A percentile compares a stretch with the other conserved stretches of the same genome.
Conservation (phyloP, 495 filamentous ascomycete species). For the Penicillium taxi region DNA sequence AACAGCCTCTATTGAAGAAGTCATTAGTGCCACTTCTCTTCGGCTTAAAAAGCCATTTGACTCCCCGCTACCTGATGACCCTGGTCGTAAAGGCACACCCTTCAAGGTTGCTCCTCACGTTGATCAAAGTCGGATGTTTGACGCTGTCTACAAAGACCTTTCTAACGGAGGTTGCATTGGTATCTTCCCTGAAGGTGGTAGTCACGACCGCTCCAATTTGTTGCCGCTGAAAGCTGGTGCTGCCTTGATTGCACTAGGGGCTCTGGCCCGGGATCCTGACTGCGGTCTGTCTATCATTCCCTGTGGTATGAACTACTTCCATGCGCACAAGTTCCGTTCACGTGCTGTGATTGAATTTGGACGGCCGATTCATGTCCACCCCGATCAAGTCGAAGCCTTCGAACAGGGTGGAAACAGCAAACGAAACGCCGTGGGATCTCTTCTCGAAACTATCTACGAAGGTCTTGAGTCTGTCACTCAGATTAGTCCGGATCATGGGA, state of each 20-base stretch:
- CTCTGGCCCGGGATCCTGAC: conserved; percentile 71
- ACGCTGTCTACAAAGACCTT: conserved; percentile 78
- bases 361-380: conserved; percentile 69
- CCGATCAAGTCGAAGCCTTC: conserved; percentile 75
- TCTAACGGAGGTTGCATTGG: conserved; percentile 79
- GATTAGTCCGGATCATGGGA: conserved; percentile 89
- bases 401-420: conserved; percentile 57
- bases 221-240: conserved; percentile 94
- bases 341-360: conserved; percentile 95
- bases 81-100: conserved; percentile 61
- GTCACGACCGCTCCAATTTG: conserved; percentile 88
- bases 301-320: conserved; percentile 99
- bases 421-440: conserved; percentile 68
- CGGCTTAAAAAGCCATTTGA: conserved; percentile 77
- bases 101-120: conserved; percentile 89
- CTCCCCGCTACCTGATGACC: conserved; percentile 47
- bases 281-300: conserved; percentile 89
- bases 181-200: conserved; percentile 95
- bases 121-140: conserved; percentile 84
- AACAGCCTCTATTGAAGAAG: conserved; percentile 68
- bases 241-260: conserved; percentile 95
- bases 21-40: conserved; percentile 69
- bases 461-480: conserved; percentile 81
- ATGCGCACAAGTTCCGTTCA: conserved; percentile 96
- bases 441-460: conserved; percentile 79